A percentile compares a stretch with the other conserved stretches of the same genome.
Evolutionary conservation across 139 green algal genomes (phyloP).

Genomic region (Picochlorum sp.): DNA sequence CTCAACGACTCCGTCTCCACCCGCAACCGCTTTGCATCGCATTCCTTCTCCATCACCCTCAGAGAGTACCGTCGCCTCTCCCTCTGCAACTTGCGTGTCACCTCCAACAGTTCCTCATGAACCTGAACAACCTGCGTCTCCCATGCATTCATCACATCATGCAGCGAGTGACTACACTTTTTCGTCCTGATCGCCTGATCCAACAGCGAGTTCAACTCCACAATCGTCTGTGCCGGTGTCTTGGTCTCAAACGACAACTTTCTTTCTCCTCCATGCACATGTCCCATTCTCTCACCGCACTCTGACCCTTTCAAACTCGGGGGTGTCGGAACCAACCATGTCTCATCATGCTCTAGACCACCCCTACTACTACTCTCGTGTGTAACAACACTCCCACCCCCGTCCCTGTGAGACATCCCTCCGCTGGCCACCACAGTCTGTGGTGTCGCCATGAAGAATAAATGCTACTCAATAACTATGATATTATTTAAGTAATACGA

Average conservation of each 20-base stretch:
- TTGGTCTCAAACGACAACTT: not conserved
- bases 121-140: not conserved
- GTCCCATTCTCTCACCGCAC: not conserved
- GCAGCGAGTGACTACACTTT: not conserved
- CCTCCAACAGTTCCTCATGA: slow-evolving; percentile 1
- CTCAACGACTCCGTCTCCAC: not conserved
- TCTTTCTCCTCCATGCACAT: not conserved
- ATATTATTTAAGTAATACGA: too few relatives aligned
- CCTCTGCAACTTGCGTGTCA: not conserved
- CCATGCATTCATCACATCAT: slow-evolving; percentile 3
- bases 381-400: too few relatives aligned
- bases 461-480: too few relatives aligned
- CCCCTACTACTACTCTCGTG: too few relatives aligned
- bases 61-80: not conserved
- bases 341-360: not conserved
- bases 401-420: too few relatives aligned
- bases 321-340: not conserved
- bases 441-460: too few relatives aligned
- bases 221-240: not conserved
- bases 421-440: too few relatives aligned
- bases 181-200: slow-evolving; percentile 1
- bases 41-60: slow-evolving; percentile 11
- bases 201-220: not conserved
- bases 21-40: not conserved
- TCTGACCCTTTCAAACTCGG: not conserved